These are phyloP conservation scores for Rutstroemia sydowiana DNA, from an alignment of 2,329 filamentous ascomycete species.

Conservation along the genomic window DNA sequence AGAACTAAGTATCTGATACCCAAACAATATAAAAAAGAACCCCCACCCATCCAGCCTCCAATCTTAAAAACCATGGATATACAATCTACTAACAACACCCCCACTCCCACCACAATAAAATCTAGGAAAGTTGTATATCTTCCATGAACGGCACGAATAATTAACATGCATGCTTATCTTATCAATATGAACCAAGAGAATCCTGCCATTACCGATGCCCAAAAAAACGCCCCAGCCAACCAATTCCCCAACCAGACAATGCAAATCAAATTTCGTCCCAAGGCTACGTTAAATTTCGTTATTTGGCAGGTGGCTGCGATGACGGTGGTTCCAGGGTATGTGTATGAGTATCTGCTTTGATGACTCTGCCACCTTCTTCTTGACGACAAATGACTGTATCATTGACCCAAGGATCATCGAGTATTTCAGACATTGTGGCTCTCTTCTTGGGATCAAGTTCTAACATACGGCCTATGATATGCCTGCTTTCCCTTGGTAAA, in stretches of 20 bases:
- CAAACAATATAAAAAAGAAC: slow-evolving; percentile 5
- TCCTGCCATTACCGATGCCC: slow-evolving; percentile 1
- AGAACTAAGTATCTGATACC: slow-evolving; percentile 9
- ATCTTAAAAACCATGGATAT: slow-evolving; percentile 16
- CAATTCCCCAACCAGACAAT: slow-evolving; percentile 13
- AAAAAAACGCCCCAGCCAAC: slow-evolving; percentile 7
- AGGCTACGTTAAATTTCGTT: slow-evolving; percentile 10
- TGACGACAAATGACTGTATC: slow-evolving; percentile 79
- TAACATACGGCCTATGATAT: slow-evolving; percentile 88
- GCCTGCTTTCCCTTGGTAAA: slow-evolving; percentile 79
- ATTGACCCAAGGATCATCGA: slow-evolving; percentile 85
- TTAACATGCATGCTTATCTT: too few species aligned
- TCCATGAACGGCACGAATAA: too few species aligned
- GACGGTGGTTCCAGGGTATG: slow-evolving; percentile 75
- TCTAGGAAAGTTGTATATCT: too few species aligned
- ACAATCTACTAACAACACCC: slow-evolving; percentile 22
- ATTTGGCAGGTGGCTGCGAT: slow-evolving; percentile 28
- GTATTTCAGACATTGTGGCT: slow-evolving; percentile 77
- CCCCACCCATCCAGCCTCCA: slow-evolving; percentile 4
- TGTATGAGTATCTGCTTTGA: slow-evolving; percentile 68
- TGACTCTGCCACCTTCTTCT: slow-evolving; percentile 66
- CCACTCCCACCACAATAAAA: too few species aligned
- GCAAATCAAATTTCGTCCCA: slow-evolving; percentile 11
- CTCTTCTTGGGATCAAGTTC: slow-evolving; percentile 78
- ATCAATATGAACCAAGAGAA: slow-evolving; percentile 3